These are phyloP conservation scores for Mytilinidion resinicola DNA, from an alignment of 495 filamentous ascomycete species.

Conservation along the genomic window DNA sequence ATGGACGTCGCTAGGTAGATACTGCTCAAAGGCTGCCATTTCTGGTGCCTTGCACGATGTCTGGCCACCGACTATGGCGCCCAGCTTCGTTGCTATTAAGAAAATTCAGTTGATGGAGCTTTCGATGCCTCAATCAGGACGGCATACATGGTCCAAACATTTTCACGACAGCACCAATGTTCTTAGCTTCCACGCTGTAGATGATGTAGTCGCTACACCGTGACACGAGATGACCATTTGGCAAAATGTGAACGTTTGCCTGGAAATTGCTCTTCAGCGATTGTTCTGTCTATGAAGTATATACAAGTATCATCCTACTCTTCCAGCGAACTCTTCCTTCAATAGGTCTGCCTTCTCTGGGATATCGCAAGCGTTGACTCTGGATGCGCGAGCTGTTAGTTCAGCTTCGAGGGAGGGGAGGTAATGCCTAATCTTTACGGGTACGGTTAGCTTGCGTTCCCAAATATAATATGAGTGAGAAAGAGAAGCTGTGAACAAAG, in stretches of 20 bases:
- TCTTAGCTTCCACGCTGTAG: conserved; percentile 92
- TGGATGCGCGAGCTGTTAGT: conserved; percentile 37
- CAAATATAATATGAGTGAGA: neutral
- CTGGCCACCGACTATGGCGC: conserved; percentile 92
- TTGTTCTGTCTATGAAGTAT: conserved; percentile 26
- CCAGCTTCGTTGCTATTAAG: conserved; percentile 74
- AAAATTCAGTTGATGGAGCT: conserved; percentile 32
- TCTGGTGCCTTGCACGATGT: conserved; percentile 98
- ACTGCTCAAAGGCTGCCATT: conserved; percentile 83
- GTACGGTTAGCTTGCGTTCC: conserved; percentile 1
- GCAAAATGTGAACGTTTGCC: conserved; percentile 69
- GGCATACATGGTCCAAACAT: conserved; percentile 84
- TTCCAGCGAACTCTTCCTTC: conserved; percentile 67
- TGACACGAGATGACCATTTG: conserved; percentile 92
- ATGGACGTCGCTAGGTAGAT: conserved; percentile 82
- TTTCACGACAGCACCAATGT: conserved; percentile 76
- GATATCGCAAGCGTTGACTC: conserved; percentile 90
- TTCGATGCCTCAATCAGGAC: conserved; percentile 6
- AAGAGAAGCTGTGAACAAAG: conserved; percentile 2
- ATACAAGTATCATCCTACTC: conserved; percentile 45
- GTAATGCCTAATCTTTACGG: conserved; percentile 3
- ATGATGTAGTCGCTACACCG: conserved; percentile 93
- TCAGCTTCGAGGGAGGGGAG: neutral
- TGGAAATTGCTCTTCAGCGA: conserved; percentile 53
- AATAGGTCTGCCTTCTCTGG: conserved; percentile 75